Evolutionary conservation across 2,329 filamentous ascomycete species (phyloP), one percentile per base, ranked within the genome.

Genomic region (Anthostomella pinea): DNA sequence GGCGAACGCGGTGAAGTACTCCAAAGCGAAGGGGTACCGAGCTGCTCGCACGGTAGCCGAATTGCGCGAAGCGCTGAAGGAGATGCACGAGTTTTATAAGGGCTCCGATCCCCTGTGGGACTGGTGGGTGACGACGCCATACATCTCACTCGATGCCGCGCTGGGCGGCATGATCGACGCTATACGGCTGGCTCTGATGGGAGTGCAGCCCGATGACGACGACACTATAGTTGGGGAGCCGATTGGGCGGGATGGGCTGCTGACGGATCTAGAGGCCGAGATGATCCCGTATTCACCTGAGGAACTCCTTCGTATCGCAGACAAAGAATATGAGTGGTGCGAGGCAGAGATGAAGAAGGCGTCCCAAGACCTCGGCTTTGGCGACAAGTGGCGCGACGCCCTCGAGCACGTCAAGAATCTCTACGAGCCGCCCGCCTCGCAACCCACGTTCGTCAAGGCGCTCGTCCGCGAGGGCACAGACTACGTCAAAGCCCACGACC

Each of bases 261-360:
- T 75, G 1, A 63, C 65, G 8, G 75, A 78, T 33, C 64, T 81
- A 1, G 63, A 70, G 38, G 67, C 69, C 1, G 76, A 81, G 53
- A 70, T 77, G 66, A 77, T 81, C 32, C 68, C 73, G 0, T 81
- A 80, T 47, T 64, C 68, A 0, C 77, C 77, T 0, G 73, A 78
- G 38, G 71, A 80, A 49, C 60, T 81, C 3, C 63, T 80, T 26
- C 41, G 52, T 0, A 70, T 79, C 16, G 75, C 68, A 3, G 58
- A 72, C 30, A 59, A 62, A 16, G 70, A 78, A 37, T 79, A 72
- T 50, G 51, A 53, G 3, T 80, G 77, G 75, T 80, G 76, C 50
- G 66, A 76, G 34, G 41, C 27, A 4, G 72, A 80, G 54, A 75
- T 81, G 69, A 65, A 67, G 33, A 64, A 64, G 18, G 73, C 74